Evolutionary conservation across 2,329 filamentous ascomycete genomes (phyloP).

Genomic region (Aspergillus brasiliensis): DNA sequence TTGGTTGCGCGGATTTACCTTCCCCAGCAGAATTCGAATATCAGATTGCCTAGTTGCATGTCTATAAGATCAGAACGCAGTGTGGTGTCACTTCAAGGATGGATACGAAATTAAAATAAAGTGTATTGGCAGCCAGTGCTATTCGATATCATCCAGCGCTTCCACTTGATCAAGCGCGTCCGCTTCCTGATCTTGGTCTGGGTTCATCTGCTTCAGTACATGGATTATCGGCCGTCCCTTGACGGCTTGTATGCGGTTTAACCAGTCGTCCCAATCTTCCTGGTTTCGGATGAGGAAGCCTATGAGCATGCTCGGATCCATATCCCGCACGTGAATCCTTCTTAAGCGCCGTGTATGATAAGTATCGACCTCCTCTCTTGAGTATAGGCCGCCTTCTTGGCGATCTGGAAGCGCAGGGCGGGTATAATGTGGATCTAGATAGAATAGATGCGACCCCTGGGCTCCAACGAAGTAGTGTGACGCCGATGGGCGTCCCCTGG

Average conservation of each 20-base stretch:
- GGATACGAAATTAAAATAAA: too few relatives aligned
- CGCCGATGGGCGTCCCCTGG: constrained; percentile 84
- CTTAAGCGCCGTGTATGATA: constrained; percentile 87
- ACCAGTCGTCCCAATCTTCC: constrained; percentile 83
- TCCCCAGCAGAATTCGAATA: constrained; percentile 40
- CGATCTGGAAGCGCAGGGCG: constrained; percentile 72
- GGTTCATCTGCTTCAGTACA: constrained; percentile 67
- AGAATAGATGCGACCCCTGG: constrained; percentile 81
- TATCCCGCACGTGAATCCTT: constrained; percentile 80
- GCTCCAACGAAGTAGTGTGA: constrained; percentile 77
- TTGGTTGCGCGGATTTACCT: constrained; percentile 33
- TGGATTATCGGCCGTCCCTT: constrained; percentile 85
- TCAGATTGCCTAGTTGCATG: constrained; percentile 20
- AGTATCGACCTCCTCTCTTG: constrained; percentile 71
- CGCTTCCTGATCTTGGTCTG: constrained; percentile 59
- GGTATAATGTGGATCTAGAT: constrained; percentile 90
- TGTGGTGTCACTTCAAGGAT: too few relatives aligned
- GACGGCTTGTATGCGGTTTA: constrained; percentile 70
- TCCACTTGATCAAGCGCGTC: constrained; percentile 88
- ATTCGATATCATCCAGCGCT: constrained; percentile 68
- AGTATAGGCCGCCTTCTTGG: constrained; percentile 53
- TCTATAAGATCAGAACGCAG: background rate
- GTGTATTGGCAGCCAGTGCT: background rate
- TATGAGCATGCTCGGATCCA: constrained; percentile 98
- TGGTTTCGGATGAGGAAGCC: constrained; percentile 84